These are phyloP conservation scores for Thraustochytrium sp. DNA, from an alignment of 352 stramenopile species.

Conservation along the genomic window DNA sequence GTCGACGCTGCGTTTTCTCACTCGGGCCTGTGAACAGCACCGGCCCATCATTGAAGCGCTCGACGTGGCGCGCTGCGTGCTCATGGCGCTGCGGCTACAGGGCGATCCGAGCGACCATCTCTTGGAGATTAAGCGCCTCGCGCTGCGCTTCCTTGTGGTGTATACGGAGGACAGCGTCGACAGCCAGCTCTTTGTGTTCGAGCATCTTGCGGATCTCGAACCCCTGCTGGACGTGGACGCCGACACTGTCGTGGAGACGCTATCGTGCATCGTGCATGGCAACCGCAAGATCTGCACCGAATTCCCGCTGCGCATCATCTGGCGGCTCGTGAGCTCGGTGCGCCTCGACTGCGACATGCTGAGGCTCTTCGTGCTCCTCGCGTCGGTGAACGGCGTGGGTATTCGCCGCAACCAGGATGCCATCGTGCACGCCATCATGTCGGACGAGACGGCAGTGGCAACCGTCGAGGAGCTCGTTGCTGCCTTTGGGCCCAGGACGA, in stretches of 20 bases:
- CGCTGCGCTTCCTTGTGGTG: not conserved
- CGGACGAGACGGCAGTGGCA: not conserved
- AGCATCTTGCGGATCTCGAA: not conserved
- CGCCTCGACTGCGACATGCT: not conserved
- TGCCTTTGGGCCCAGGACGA: not conserved
- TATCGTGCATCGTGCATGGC: not conserved
- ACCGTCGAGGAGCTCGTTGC: not conserved
- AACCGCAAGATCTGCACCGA: slow-evolving; percentile 14
- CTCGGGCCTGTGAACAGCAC: not conserved
- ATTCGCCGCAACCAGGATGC: slow-evolving; percentile 14
- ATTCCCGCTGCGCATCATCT: not conserved
- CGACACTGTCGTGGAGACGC: not conserved
- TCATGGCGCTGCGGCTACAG: not conserved
- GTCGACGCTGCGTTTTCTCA: not conserved
- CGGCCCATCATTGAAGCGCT: not conserved
- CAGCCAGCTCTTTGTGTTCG: not conserved
- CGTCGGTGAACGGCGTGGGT: slow-evolving; percentile 3
- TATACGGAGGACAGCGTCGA: slow-evolving; percentile 1
- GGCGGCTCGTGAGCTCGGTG: not conserved
- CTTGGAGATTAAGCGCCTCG: not conserved
- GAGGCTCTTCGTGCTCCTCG: not conserved
- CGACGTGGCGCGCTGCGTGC: not conserved
- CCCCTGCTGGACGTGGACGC: not conserved
- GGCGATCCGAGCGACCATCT: not conserved
- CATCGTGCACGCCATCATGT: not conserved